Conservation (phyloP, 2,329 filamentous ascomycete species). For the Aspergillus novoparasiticus region DNA sequence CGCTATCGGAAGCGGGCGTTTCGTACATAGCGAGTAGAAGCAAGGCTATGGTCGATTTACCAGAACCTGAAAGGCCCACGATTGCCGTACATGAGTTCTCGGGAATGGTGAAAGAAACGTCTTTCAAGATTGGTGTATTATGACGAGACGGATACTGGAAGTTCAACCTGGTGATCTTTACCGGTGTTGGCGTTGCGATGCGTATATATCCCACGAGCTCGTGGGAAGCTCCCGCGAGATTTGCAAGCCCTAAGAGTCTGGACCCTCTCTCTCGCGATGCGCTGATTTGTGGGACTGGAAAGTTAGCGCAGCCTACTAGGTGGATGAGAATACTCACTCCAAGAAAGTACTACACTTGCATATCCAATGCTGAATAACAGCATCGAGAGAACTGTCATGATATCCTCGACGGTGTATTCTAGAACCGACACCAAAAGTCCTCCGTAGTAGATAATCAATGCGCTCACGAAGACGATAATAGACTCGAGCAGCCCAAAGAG, state of each 20-base stretch:
- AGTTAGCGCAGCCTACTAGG: background rate
- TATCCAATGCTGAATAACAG: constrained; percentile 82
- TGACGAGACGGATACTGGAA: constrained; percentile 72
- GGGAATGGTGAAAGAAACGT: constrained; percentile 67
- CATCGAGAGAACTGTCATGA: constrained; percentile 77
- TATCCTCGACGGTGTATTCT: constrained; percentile 55
- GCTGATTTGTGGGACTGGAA: constrained; percentile 72
- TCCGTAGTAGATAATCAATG: constrained; percentile 83
- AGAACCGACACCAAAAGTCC: constrained; percentile 61
- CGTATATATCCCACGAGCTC: constrained; percentile 55
- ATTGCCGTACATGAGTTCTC: constrained; percentile 71
- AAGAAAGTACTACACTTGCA: constrained; percentile 67
- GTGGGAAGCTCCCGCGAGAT: constrained; percentile 61
- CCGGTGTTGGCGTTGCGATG: constrained; percentile 48
- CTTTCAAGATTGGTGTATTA: constrained; percentile 58
- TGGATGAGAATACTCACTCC: constrained; percentile 45
- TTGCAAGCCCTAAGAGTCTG: constrained; percentile 70
- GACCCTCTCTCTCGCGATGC: constrained; percentile 72
- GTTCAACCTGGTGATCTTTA: constrained; percentile 62
- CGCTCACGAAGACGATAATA: constrained; percentile 68
- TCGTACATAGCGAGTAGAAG: constrained; percentile 74
- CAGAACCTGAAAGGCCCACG: constrained; percentile 83
- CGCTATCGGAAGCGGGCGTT: constrained; percentile 26
- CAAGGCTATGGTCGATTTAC: constrained; percentile 81
- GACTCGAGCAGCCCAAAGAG: constrained; percentile 80